phyloP scores from a whole-genome alignment of 1,139 yeast species.

The Diutina rugosa region DNA sequence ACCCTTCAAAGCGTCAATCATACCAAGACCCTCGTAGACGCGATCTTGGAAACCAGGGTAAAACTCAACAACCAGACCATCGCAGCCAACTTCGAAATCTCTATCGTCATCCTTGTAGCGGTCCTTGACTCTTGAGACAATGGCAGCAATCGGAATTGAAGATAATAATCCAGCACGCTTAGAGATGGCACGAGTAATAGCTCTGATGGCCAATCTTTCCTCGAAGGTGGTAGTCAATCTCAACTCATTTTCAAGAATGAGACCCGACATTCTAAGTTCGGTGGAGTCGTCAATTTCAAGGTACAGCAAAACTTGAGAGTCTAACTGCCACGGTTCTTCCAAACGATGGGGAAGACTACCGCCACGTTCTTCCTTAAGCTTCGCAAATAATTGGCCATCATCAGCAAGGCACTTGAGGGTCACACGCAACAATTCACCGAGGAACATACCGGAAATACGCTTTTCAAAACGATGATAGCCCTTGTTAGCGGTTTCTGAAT shows the following conservation, averaged over 20 bases:
- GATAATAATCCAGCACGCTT: slow-evolving; percentile 77
- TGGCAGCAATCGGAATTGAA: slow-evolving; percentile 81
- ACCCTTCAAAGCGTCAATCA: slow-evolving; percentile 59
- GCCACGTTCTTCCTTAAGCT: slow-evolving; percentile 36
- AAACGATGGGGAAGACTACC: slow-evolving; percentile 53
- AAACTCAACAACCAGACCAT: slow-evolving; percentile 85
- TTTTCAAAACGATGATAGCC: slow-evolving; percentile 89
- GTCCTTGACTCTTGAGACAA: slow-evolving; percentile 27
- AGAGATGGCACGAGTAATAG: slow-evolving; percentile 64
- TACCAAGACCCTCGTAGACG: slow-evolving; percentile 61
- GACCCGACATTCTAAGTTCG: slow-evolving; percentile 51
- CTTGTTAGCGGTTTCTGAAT: slow-evolving; percentile 62
- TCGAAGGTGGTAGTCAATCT: slow-evolving; percentile 53
- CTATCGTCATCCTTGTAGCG: slow-evolving; percentile 34
- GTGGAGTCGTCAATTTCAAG: slow-evolving; percentile 74
- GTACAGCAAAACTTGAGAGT: slow-evolving; percentile 73
- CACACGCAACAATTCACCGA: slow-evolving; percentile 79
- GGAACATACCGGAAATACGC: slow-evolving; percentile 85
- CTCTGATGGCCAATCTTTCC: slow-evolving; percentile 63
- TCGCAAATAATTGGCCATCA: slow-evolving; percentile 41
- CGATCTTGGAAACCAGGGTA: slow-evolving; percentile 78
- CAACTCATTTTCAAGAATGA: slow-evolving; percentile 48
- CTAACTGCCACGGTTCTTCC: slow-evolving; percentile 61
- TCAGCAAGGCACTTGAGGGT: slow-evolving; percentile 54
- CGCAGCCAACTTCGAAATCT: slow-evolving; percentile 84